These are phyloP conservation scores for Tardiomyces blankii DNA, from an alignment of 1,139 yeast genomes.

Conservation along the genomic window DNA sequence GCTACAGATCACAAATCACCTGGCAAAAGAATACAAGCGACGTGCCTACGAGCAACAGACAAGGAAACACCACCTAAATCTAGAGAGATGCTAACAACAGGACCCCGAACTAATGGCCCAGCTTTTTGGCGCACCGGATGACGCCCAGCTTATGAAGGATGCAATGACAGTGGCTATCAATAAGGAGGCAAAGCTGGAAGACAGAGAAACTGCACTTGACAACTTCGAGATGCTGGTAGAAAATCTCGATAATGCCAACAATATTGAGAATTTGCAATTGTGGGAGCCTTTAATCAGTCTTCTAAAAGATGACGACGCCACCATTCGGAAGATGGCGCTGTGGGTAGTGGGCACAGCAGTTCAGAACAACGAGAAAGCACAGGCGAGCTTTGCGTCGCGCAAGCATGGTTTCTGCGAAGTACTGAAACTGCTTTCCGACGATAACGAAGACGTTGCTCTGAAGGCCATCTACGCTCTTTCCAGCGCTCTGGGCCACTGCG, in stretches of 20 bases:
- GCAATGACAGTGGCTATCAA: slow-evolving; percentile 52
- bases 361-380: slow-evolving; percentile 75
- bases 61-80: no score
- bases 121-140: slow-evolving; percentile 78
- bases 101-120: slow-evolving; percentile 71
- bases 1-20: not conserved
- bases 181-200: slow-evolving; percentile 49
- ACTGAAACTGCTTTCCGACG: slow-evolving; percentile 13
- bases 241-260: slow-evolving; percentile 89
- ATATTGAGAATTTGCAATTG: slow-evolving; percentile 67
- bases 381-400: slow-evolving; percentile 35
- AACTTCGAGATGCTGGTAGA: slow-evolving; percentile 92
- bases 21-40: no score
- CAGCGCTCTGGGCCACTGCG: slow-evolving; percentile 61
- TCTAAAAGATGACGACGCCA: slow-evolving; percentile 33
- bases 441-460: slow-evolving; percentile 29
- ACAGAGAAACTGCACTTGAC: slow-evolving; percentile 66
- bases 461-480: slow-evolving; percentile 76
- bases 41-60: no score
- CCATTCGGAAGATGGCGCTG: slow-evolving; percentile 48
- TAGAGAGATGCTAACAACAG: slow-evolving; percentile 27
- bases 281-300: slow-evolving; percentile 62
- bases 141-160: slow-evolving; percentile 74
- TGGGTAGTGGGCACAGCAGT: slow-evolving; percentile 85
- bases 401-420: slow-evolving; percentile 16